These are phyloP conservation scores for Ustilago hordei DNA, from an alignment of 1,284 basidiomycete genomes.

Conservation along the genomic window DNA sequence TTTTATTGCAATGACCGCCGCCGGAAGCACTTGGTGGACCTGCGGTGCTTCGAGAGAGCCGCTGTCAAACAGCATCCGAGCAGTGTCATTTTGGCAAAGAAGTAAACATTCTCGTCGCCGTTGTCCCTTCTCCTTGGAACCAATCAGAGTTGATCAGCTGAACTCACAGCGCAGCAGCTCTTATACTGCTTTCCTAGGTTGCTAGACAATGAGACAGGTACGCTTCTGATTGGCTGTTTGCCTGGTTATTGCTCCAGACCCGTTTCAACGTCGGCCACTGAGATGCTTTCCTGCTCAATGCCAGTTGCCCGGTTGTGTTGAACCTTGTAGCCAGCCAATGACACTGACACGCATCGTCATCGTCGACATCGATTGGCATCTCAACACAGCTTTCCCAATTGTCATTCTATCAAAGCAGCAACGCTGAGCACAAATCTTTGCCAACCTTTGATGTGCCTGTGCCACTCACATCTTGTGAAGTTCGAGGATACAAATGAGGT, in stretches of 20 bases:
- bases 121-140: not conserved
- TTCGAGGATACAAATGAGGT: not conserved
- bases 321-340: slow-evolving; percentile 2
- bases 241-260: not conserved
- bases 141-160: not conserved
- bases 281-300: not conserved
- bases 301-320: not conserved
- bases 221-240: too few species aligned
- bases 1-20: slow-evolving; percentile 19
- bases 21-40: not conserved
- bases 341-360: not conserved
- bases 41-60: not conserved
- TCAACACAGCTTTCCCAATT: not conserved
- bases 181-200: not conserved
- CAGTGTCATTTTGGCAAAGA: slow-evolving; percentile 3
- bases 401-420: too few species aligned
- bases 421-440: not conserved
- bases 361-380: not conserved
- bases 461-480: too few species aligned
- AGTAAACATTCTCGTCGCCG: not conserved
- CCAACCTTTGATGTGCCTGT: not conserved
- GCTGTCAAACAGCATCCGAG: slow-evolving; percentile 18
- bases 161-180: not conserved
- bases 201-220: not conserved
- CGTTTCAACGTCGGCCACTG: slow-evolving; percentile 14